Evolutionary conservation across 805 yeast genomes (phyloP), one percentile per base, ranked within the genome.

Genomic region (Zygotorulaspora sp.): DNA sequence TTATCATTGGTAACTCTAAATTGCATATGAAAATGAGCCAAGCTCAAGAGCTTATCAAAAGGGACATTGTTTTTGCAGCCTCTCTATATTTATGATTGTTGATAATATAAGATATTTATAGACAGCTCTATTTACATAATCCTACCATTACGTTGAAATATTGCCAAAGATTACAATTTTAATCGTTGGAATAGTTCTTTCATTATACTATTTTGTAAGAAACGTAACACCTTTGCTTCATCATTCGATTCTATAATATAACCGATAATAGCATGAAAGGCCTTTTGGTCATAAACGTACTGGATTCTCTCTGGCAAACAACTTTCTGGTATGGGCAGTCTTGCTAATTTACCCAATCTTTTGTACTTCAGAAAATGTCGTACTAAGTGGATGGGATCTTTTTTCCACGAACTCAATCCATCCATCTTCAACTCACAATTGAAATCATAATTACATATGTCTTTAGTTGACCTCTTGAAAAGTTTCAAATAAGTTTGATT

Each of bases 61-160:
- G 99, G 53, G 98, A 92, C 60, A 92, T 92, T 50, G 97, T 92
- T 0, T 92, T 92, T 64, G 92, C 97, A 59, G 97, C 97, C 3
- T 84, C 96, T 40, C 73, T 92, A 43, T 92, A 92, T 58, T 67
- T 90, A 48, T 44, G 24, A 8, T 26, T 12, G 7, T 12, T n/a
- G n/a, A n/a, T n/a, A n/a, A n/a, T n/a, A n/a, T n/a, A n/a, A n/a
- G n/a, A n/a, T n/a, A n/a, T n/a, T n/a, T n/a, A n/a, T n/a, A n/a
- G n/a, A n/a, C n/a, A n/a, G n/a, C n/a, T n/a, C n/a, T n/a, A n/a
- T n/a, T n/a, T n/a, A n/a, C n/a, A n/a, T n/a, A n/a, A n/a, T n/a
- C n/a, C n/a, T n/a, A n/a, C n/a, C n/a, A n/a, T n/a, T n/a, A n/a
- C n/a, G n/a, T n/a, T n/a, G n/a, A n/a, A n/a, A n/a, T n/a, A n/a